Conservation (phyloP, 306 rosid species). For the Carpinus viminea region DNA sequence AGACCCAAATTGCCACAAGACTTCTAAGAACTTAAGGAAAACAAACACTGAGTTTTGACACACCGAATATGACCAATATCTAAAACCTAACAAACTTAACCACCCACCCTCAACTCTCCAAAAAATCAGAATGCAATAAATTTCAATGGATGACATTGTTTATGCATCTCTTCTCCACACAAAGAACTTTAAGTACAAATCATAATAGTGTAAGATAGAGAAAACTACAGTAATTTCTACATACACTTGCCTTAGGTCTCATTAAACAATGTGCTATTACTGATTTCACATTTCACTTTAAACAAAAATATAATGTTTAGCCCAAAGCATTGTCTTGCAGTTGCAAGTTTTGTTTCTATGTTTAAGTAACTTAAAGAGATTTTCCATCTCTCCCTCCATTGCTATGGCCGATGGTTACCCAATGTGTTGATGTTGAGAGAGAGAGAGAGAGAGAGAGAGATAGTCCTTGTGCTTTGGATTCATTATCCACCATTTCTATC, state of each 20-base stretch:
- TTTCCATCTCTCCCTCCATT: neutral
- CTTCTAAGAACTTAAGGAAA: too few species aligned
- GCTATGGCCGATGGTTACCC: neutral
- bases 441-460: neutral
- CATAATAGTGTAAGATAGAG: neutral
- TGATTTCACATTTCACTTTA: neutral
- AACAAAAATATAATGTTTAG: neutral
- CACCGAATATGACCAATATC: too few species aligned
- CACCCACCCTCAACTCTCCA: neutral
- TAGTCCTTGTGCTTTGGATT: neutral
- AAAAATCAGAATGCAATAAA: neutral
- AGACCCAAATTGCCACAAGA: too few species aligned
- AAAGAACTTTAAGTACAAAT: neutral
- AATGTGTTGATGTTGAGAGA: neutral
- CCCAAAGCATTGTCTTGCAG: neutral
- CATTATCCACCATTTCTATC: neutral
- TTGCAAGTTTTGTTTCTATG: neutral
- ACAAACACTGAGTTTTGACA: too few species aligned
- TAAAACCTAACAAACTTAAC: neutral
- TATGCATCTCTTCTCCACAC: neutral
- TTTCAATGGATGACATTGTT: neutral
- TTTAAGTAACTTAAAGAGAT: neutral
- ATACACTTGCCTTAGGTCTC: neutral
- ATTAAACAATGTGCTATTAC: neutral
- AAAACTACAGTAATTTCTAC: neutral